phyloP scores from a whole-genome alignment of 805 yeast species.

The Candida qinlingensis region DNA sequence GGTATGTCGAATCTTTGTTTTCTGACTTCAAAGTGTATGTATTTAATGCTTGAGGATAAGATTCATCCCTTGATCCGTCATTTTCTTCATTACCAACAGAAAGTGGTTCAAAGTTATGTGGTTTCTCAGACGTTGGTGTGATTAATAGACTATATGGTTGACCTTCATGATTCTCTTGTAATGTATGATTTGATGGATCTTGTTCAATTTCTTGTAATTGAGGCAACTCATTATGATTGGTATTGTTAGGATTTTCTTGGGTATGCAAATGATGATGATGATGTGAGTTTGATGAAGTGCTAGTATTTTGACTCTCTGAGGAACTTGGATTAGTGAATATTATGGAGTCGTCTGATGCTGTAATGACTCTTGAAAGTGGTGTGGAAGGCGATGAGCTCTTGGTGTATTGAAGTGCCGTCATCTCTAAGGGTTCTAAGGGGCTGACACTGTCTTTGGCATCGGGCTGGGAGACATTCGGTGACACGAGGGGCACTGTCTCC shows the following conservation, averaged over 20 bases:
- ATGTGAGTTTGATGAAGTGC: conserved; percentile 8
- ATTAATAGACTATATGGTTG: neutral
- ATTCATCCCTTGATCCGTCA: neutral
- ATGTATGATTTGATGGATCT: neutral
- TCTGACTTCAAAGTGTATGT: conserved; percentile 2
- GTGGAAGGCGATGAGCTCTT: conserved; percentile 10
- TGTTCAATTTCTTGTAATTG: neutral
- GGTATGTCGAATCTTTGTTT: neutral
- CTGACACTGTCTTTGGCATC: neutral
- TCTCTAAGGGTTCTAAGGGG: neutral
- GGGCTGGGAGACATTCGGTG: neutral
- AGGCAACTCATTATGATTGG: neutral
- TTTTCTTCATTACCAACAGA: neutral
- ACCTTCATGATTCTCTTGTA: neutral
- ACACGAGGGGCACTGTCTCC: neutral
- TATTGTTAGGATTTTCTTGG: neutral
- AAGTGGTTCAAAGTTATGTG: neutral
- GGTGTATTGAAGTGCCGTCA: neutral
- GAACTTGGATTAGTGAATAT: conserved; percentile 25
- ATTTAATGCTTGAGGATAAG: neutral
- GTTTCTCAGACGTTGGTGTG: neutral
- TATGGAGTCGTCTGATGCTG: conserved; percentile 23
- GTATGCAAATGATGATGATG: neutral
- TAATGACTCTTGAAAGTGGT: conserved; percentile 19
- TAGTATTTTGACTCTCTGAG: conserved; percentile 20